These are phyloP conservation scores for Sugiyamaella castrensis DNA, from an alignment of 1,139 yeast genomes.

Conservation along the genomic window DNA sequence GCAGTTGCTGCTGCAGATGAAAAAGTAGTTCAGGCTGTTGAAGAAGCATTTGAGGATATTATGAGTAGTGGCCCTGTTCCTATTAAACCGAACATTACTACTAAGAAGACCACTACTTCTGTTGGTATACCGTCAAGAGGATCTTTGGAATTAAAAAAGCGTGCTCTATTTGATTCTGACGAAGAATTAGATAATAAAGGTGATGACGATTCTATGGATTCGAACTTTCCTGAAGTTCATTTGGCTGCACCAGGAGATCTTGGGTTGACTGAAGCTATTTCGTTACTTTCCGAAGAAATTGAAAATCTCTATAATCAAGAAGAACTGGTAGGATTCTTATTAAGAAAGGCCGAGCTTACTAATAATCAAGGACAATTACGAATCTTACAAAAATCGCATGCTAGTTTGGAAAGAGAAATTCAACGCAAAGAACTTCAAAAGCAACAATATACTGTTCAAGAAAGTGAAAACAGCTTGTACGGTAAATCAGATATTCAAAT, in stretches of 20 bases:
- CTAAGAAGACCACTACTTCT: too few species aligned
- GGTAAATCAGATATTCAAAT: slow-evolving; percentile 67
- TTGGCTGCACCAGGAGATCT: slow-evolving; percentile 70
- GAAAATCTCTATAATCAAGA: slow-evolving; percentile 60
- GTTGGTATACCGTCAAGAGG: too few species aligned
- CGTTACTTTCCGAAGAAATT: slow-evolving; percentile 54
- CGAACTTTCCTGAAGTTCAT: slow-evolving; percentile 21
- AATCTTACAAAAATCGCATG: slow-evolving; percentile 62
- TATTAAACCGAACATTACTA: background rate
- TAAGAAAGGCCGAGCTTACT: slow-evolving; percentile 78
- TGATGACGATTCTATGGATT: slow-evolving; percentile 2
- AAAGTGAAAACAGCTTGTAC: slow-evolving; percentile 72
- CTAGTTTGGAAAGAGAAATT: slow-evolving; percentile 66
- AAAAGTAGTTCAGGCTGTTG: slow-evolving; percentile 49
- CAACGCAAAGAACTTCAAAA: slow-evolving; percentile 66
- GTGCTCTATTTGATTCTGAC: slow-evolving; percentile 23
- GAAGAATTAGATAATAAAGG: slow-evolving; percentile 12
- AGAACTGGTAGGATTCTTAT: slow-evolving; percentile 59
- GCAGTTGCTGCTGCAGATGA: slow-evolving; percentile 11
- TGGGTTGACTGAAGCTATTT: slow-evolving; percentile 65
- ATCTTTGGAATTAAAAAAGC: background rate
- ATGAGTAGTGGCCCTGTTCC: slow-evolving; percentile 34
- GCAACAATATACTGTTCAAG: slow-evolving; percentile 81
- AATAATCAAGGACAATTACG: slow-evolving; percentile 68
- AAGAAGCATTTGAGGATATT: slow-evolving; percentile 65